Percentiles rank a stretch among this genome's conserved stretches.
Conservation (phyloP, 805 yeast species). For the Starmerella vitae region DNA sequence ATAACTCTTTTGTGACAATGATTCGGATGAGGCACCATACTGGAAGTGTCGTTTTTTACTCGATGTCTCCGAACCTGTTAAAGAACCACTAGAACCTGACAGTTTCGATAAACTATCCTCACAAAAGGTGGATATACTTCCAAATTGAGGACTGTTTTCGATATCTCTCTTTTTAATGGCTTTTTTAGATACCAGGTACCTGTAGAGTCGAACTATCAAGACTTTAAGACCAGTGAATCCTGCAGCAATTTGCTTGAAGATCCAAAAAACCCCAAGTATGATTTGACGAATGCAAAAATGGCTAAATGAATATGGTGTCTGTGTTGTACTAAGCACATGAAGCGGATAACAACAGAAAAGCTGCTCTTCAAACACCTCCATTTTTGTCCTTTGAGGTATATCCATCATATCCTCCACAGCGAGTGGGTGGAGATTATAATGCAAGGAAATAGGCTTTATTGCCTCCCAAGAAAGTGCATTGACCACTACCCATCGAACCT, state of each 20-base stretch:
- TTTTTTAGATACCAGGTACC: neutral
- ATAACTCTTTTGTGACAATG: neutral
- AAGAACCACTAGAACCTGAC: neutral
- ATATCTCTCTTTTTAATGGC: neutral
- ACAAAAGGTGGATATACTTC: neutral
- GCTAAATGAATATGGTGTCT: conserved; percentile 11
- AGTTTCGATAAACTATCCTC: neutral
- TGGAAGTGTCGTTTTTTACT: neutral
- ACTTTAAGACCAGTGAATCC: neutral
- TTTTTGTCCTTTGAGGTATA: conserved; percentile 46
- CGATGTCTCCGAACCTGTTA: neutral
- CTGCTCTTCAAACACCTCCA: conserved; percentile 39
- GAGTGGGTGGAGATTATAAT: conserved; percentile 38
- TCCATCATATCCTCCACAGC: conserved; percentile 53
- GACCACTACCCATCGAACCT: conserved; percentile 44
- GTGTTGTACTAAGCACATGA: conserved; percentile 33
- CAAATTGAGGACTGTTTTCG: neutral
- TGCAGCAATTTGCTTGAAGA: neutral
- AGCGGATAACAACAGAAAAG: conserved; percentile 44
- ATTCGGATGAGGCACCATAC: neutral
- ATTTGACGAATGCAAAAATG: neutral
- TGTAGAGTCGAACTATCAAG: neutral
- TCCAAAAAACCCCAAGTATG: neutral
- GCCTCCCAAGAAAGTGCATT: conserved; percentile 54
- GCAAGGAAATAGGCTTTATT: conserved; percentile 34